Percentiles rank a stretch among this genome's conserved stretches.
These are phyloP conservation scores for Coemansia sp. DNA, from an alignment of 192 early-diverging fungal species.

Conservation along the genomic window DNA sequence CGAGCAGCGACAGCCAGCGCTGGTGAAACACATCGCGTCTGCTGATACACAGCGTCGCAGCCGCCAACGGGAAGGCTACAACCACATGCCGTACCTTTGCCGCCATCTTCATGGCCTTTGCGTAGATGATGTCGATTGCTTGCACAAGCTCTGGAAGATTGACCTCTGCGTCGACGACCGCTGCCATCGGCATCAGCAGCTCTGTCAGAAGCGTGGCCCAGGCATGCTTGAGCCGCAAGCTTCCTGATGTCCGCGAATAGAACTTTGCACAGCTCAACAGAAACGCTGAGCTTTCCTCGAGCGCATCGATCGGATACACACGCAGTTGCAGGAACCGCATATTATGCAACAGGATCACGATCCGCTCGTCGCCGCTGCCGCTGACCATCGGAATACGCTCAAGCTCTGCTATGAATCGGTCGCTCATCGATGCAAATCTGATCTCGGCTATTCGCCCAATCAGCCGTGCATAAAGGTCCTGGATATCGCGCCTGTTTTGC, in stretches of 20 bases:
- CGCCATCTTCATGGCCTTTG: conserved; percentile 87
- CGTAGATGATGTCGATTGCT: conserved; percentile 86
- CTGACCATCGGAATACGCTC: conserved; percentile 66
- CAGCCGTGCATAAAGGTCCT: conserved; percentile 89
- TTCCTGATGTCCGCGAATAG: conserved; percentile 76
- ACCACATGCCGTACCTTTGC: conserved; percentile 77
- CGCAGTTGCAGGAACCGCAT: conserved; percentile 92
- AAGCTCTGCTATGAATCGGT: conserved; percentile 88
- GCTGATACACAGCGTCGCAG: conserved; percentile 88
- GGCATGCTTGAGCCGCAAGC: conserved; percentile 81
- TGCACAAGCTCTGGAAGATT: conserved; percentile 93
- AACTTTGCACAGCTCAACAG: conserved; percentile 85
- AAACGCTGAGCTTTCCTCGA: conserved; percentile 96
- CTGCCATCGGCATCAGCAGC: conserved; percentile 86
- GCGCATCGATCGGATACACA: conserved; percentile 87
- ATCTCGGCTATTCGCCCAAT: conserved; percentile 88
- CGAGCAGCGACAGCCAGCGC: conserved; percentile 70
- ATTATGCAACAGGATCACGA: conserved; percentile 81
- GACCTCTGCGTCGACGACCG: conserved; percentile 88
- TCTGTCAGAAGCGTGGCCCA: conserved; percentile 90
- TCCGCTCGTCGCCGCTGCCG: conserved; percentile 70
- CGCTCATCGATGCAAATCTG: conserved; percentile 89
- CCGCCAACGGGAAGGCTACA: conserved; percentile 80
- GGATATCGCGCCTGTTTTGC: conserved; percentile 80
- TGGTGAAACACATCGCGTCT: conserved; percentile 84